Evolutionary conservation across 148 eudicot genomes (phyloP).

Genomic region (Suaeda aralocaspica): DNA sequence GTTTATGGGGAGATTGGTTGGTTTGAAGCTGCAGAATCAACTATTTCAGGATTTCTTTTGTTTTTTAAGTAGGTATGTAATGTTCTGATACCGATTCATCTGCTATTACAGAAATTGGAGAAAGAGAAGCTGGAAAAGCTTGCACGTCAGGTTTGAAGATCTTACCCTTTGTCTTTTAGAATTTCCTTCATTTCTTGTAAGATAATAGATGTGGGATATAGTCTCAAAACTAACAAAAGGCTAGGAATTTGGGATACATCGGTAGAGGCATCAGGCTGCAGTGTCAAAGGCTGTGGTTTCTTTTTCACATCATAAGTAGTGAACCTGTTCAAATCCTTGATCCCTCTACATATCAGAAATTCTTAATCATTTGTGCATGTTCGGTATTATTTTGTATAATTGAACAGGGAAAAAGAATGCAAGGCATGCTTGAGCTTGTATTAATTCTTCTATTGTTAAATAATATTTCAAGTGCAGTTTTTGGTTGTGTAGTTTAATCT

Average conservation of each 20-base stretch:
- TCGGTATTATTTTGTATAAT: not conserved
- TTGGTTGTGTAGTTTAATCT: not conserved
- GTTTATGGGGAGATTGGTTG: not conserved
- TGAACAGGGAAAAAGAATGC: not conserved
- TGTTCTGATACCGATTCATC: conserved; percentile 14
- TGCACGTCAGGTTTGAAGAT: conserved; percentile 69
- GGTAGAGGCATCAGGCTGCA: not conserved
- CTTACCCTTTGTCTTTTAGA: not conserved
- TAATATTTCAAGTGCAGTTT: not conserved
- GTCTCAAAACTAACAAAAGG: not conserved
- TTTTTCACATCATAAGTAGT: not conserved
- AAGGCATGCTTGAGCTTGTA: not conserved
- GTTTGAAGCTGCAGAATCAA: not conserved
- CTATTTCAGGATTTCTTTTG: not conserved
- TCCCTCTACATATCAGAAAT: not conserved
- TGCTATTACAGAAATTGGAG: conserved; percentile 68
- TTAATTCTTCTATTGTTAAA: not conserved
- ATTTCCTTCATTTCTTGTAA: not conserved
- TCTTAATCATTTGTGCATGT: too few species aligned
- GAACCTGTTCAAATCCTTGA: not conserved
- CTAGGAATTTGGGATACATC: too few species aligned
- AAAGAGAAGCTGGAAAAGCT: conserved; percentile 89
- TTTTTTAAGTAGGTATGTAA: not conserved
- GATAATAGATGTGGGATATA: not conserved
- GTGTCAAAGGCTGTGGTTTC: not conserved